Evolutionary conservation across 2,329 filamentous ascomycete species (phyloP).

Genomic region (Botryotinia narcissicola): DNA sequence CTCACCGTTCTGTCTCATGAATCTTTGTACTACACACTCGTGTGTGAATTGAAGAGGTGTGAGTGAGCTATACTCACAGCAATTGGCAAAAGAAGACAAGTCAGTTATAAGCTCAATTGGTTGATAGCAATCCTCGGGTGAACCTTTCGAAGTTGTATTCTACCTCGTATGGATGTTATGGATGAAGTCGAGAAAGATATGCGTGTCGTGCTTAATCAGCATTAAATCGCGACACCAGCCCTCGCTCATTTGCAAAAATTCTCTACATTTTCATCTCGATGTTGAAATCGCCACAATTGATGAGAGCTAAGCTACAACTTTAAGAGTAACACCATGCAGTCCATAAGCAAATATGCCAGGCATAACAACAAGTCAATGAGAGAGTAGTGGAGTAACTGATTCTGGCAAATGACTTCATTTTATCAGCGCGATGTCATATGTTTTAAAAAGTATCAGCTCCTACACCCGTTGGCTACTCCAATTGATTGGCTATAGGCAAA

Average conservation of each 20-base stretch:
- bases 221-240: background rate
- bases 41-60: background rate
- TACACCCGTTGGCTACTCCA: too few relatives aligned
- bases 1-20: background rate
- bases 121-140: background rate
- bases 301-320: background rate
- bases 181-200: background rate
- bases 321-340: background rate
- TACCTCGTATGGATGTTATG: background rate
- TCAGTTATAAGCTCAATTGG: background rate
- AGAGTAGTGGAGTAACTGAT: background rate
- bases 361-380: background rate
- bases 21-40: background rate
- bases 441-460: background rate
- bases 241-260: background rate
- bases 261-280: background rate
- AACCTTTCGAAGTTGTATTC: background rate
- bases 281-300: background rate
- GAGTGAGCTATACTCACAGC: background rate
- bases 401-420: background rate
- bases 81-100: background rate
- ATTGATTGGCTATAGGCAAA: background rate
- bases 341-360: background rate
- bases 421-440: background rate
- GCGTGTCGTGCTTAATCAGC: background rate